Conservation (phyloP, 306 rosid genomes). For the Prunus mume region DNA sequence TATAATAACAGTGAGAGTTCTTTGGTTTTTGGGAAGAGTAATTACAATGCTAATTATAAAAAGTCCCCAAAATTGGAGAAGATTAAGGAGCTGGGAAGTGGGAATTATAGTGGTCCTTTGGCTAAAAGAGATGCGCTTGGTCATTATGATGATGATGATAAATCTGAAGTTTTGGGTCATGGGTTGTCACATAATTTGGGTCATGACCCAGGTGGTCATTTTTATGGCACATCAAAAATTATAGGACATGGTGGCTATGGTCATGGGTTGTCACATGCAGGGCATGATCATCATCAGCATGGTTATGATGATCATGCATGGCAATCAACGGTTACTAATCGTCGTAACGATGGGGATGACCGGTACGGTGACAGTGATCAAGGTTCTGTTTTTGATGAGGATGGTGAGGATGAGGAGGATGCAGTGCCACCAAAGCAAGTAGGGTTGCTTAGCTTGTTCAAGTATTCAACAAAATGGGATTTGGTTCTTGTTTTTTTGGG, state of each 20-base stretch:
- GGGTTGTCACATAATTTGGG: background rate
- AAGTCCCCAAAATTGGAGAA: conserved; percentile 26
- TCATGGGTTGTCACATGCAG: conserved; percentile 7
- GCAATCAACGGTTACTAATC: conserved; percentile 4
- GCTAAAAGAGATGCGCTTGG: conserved; percentile 60
- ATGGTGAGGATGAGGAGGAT: conserved; percentile 48
- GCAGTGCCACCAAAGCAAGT: conserved; percentile 46
- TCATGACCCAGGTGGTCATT: background rate
- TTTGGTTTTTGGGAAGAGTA: conserved; percentile 12
- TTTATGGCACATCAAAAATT: background rate
- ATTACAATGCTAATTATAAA: background rate
- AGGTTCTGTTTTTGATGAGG: conserved; percentile 40
- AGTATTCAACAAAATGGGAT: conserved; percentile 76
- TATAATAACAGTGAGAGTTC: conserved; percentile 30
- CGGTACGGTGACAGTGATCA: conserved; percentile 6
- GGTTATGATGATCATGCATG: conserved; percentile 5
- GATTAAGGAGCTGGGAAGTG: conserved; percentile 18
- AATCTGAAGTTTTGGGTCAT: background rate
- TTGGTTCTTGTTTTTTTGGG: conserved; percentile 72
- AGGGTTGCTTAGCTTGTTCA: conserved; percentile 74
- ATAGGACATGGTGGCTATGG: conserved; percentile 15
- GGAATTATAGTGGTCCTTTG: conserved; percentile 32
- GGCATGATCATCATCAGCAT: background rate
- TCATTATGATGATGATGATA: conserved; percentile 17
- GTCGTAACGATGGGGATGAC: background rate